These are phyloP conservation scores for Aquanectria penicillioides DNA, from an alignment of 2,329 filamentous ascomycete species.

Conservation along the genomic window DNA sequence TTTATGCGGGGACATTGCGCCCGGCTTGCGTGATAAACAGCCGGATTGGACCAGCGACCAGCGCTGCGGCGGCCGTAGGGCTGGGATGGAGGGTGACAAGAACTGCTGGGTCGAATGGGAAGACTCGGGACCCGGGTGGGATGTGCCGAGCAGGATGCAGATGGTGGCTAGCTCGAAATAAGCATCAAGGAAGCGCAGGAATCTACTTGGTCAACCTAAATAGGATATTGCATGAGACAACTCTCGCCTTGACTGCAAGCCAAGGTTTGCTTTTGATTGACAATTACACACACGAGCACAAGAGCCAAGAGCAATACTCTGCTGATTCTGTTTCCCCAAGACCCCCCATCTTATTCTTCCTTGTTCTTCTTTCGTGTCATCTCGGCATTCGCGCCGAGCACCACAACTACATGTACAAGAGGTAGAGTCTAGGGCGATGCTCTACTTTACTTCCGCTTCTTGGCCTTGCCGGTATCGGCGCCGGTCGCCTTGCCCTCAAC, in stretches of 20 bases:
- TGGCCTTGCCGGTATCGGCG: conserved; percentile 57
- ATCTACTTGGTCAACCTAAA: not conserved
- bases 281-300: conserved; percentile 6
- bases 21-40: not conserved
- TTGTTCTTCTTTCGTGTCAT: too few species aligned
- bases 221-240: not conserved
- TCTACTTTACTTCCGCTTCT: conserved; percentile 51
- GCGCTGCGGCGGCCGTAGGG: conserved; percentile 5
- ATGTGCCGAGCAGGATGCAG: not conserved
- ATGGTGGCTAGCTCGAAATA: not conserved
- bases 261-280: not conserved
- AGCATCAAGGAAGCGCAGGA: not conserved
- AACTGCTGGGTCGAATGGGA: not conserved
- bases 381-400: too few species aligned
- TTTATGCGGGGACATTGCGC: conserved; percentile 5
- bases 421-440: not conserved
- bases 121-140: too few species aligned
- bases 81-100: conserved; percentile 14
- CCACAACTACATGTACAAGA: not conserved
- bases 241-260: not conserved
- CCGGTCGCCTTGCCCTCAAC: conserved; percentile 59
- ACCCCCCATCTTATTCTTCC: too few species aligned
- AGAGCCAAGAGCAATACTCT: not conserved
- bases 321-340: not conserved
- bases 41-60: conserved; percentile 1